Evolutionary conservation across 2,329 filamentous ascomycete genomes (phyloP).

Genomic region (Saccharata proteae): DNA sequence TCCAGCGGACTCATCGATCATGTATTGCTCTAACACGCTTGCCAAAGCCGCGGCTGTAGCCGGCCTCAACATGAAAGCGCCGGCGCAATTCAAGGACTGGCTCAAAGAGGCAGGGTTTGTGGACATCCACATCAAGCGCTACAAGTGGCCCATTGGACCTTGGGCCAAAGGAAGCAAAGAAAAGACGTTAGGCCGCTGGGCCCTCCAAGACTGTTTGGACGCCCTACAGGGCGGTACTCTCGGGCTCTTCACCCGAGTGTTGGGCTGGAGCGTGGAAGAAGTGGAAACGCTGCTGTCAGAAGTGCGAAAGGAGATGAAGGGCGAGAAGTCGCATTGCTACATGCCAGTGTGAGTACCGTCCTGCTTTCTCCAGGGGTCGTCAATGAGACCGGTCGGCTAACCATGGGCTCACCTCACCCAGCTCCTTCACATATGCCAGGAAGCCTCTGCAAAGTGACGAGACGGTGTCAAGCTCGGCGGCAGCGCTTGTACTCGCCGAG

Average conservation of each 20-base stretch:
- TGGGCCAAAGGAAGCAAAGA: constrained; percentile 10
- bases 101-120: constrained; percentile 14
- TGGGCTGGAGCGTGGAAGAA: not conserved
- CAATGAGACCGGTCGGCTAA: no score
- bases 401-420: no score
- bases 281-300: constrained; percentile 1
- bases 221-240: constrained; percentile 1
- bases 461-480: no score
- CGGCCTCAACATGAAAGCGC: constrained; percentile 28
- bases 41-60: constrained; percentile 15
- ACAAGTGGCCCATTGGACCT: constrained; percentile 18
- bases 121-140: constrained; percentile 16
- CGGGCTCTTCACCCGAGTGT: constrained; percentile 2
- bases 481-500: no score
- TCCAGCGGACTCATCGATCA: constrained; percentile 13
- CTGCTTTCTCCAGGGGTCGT: no score
- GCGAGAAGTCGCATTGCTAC: constrained; percentile 1
- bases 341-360: constrained; percentile 3
- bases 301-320: constrained; percentile 1
- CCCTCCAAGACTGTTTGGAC: constrained; percentile 2
- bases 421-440: constrained; percentile 2
- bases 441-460: no score
- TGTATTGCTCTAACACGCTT: constrained; percentile 18
- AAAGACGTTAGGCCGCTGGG: not conserved
- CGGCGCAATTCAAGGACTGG: constrained; percentile 23